Conservation (phyloP, 208 protist genomes). For the Acanthamoeba rhysodes region DNA sequence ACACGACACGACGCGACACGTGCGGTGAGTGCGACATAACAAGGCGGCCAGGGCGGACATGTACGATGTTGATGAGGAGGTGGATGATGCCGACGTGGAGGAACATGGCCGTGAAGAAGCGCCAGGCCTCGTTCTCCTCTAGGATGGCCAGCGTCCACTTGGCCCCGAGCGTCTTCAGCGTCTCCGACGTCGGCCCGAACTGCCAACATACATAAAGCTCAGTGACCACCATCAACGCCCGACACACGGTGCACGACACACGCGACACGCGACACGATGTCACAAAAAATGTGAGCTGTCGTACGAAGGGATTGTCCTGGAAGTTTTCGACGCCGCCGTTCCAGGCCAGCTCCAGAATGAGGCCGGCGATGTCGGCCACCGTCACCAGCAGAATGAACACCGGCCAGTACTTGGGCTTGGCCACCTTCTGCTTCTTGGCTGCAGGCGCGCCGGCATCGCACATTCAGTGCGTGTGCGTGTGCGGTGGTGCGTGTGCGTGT, state of each 20-base stretch:
- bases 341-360: not conserved
- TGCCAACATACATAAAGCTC: too few species aligned
- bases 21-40: not conserved
- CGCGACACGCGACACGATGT: too few species aligned
- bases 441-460: not conserved
- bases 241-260: too few species aligned
- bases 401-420: not conserved
- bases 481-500: too few species aligned
- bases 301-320: slow-evolving; percentile 36
- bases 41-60: not conserved
- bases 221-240: too few species aligned
- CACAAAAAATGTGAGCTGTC: too few species aligned
- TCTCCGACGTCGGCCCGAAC: slow-evolving; percentile 2
- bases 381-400: slow-evolving; percentile 36
- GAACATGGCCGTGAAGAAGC: slow-evolving; percentile 84
- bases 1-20: not conserved
- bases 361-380: not conserved
- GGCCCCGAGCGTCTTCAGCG: slow-evolving; percentile 25
- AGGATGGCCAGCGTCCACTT: slow-evolving; percentile 49
- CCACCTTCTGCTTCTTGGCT: not conserved
- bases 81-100: slow-evolving; percentile 82
- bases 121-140: slow-evolving; percentile 32
- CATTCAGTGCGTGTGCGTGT: not conserved
- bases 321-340: slow-evolving; percentile 57
- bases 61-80: slow-evolving; percentile 51